Conservation (phyloP, 306 rosid species). For the Malus domestica region DNA sequence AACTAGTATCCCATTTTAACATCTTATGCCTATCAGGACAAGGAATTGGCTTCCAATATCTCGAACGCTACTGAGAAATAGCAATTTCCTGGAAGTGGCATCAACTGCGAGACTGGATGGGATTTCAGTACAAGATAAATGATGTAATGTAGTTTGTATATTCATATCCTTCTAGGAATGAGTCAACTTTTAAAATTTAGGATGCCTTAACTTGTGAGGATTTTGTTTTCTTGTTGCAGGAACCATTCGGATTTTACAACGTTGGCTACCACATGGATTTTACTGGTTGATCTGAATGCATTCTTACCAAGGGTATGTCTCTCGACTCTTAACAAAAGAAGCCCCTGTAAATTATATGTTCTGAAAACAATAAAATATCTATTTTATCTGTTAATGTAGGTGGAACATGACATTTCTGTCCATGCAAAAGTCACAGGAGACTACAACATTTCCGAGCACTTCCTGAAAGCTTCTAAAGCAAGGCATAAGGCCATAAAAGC, state of each 20-base stretch:
- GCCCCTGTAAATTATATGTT: neutral
- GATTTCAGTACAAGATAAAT: constrained; percentile 95
- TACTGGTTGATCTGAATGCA: constrained; percentile 84
- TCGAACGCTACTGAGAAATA: constrained; percentile 37
- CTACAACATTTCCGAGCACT: constrained; percentile 24
- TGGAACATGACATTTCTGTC: constrained; percentile 72
- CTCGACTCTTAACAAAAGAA: constrained; percentile 9
- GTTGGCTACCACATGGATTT: constrained; percentile 66
- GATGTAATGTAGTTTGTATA: constrained; percentile 33
- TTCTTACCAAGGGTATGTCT: constrained; percentile 60
- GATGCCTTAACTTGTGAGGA: neutral
- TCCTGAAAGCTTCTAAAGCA: constrained; percentile 41
- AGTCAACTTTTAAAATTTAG: neutral
- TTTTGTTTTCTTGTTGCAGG: constrained; percentile 40
- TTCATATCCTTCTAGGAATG: neutral
- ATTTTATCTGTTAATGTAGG: constrained; percentile 37
- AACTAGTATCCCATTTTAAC: neutral
- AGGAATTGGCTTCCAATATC: constrained; percentile 59
- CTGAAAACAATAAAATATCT: constrained; percentile 14
- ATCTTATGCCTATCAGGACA: constrained; percentile 38
- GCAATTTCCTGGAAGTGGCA: constrained; percentile 59
- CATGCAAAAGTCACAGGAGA: constrained; percentile 71
- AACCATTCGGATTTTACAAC: constrained; percentile 60
- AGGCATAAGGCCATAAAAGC: constrained; percentile 59
- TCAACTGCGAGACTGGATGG: constrained; percentile 94